These are phyloP conservation scores for Periconia sp. DNA, from an alignment of 2,329 filamentous ascomycete genomes.

Conservation along the genomic window DNA sequence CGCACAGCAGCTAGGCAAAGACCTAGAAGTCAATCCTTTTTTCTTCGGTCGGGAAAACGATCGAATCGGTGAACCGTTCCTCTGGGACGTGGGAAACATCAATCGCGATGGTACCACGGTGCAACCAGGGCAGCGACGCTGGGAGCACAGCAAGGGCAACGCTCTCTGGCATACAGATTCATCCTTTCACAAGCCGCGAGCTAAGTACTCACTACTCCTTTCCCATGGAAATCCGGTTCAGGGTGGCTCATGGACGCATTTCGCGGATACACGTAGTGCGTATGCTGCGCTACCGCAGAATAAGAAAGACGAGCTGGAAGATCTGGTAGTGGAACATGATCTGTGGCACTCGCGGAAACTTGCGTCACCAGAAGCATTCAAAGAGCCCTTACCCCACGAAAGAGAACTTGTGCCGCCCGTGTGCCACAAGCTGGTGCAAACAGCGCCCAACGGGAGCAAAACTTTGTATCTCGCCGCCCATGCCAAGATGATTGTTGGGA, in stretches of 20 bases:
- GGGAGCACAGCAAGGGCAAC: conserved; percentile 2
- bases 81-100: conserved; percentile 2
- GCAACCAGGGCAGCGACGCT: not conserved
- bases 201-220: conserved; percentile 1
- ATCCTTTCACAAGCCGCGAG: not conserved
- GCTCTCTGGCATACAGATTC: conserved; percentile 2
- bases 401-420: not conserved
- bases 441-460: not conserved
- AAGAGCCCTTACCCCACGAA: conserved; percentile 1
- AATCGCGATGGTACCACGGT: conserved; percentile 1
- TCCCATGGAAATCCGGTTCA: conserved; percentile 1
- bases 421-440: not conserved
- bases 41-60: conserved; percentile 2
- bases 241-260: conserved; percentile 3
- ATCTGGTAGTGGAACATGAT: conserved; percentile 1
- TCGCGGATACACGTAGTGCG: conserved; percentile 1
- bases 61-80: conserved; percentile 1
- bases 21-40: conserved; percentile 2
- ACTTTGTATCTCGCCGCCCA: not conserved
- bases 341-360: conserved; percentile 3
- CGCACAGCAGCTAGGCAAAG: conserved; percentile 2
- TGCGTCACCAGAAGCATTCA: not conserved
- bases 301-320: conserved; percentile 1
- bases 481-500: too few relatives aligned
- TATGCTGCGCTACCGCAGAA: conserved; percentile 1